A percentile compares a stretch with the other conserved stretches of the same genome.
phyloP scores from a whole-genome alignment of 176 grass and related monocot species.

The Microstegium vimineum region DNA sequence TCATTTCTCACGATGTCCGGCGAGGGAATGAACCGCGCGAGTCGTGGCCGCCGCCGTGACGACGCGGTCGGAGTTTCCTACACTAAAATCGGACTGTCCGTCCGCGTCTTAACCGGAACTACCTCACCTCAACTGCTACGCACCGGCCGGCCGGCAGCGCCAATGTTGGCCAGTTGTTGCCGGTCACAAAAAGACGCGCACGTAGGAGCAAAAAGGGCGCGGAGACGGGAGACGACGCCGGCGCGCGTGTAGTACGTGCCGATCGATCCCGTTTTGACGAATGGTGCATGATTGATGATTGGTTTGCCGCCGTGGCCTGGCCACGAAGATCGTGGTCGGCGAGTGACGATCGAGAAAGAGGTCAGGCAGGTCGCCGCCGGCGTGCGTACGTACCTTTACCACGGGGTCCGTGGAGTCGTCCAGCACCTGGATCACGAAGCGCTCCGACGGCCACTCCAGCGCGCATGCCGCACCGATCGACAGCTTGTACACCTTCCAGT shows the following conservation, averaged over 20 bases:
- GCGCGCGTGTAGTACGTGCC: not conserved
- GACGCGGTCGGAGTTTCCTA: not conserved
- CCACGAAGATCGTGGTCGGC: not conserved
- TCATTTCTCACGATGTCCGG: too few relatives aligned
- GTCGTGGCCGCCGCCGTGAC: not conserved
- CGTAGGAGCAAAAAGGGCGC: not conserved
- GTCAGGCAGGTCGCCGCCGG: not conserved
- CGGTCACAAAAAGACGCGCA: not conserved
- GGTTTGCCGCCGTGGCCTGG: not conserved
- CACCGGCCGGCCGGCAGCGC: not conserved
- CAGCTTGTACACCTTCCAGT: slow-evolving; percentile 84
- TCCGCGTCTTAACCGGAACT: too few relatives aligned
- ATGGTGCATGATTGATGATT: not conserved
- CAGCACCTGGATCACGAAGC: slow-evolving; percentile 82
- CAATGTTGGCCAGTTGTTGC: too few relatives aligned
- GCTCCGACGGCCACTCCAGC: slow-evolving; percentile 69
- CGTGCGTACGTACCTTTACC: slow-evolving; percentile 51
- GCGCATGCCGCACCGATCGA: slow-evolving; percentile 88
- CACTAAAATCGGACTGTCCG: too few relatives aligned
- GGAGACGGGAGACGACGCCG: too few relatives aligned
- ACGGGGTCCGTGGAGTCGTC: slow-evolving; percentile 86
- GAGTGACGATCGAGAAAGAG: not conserved
- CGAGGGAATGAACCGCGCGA: too few relatives aligned
- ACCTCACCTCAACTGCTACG: not conserved
- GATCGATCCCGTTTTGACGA: rapidly evolving